Conservation (phyloP, 179 eudicot genomes). For the Actinidia polygama region DNA sequence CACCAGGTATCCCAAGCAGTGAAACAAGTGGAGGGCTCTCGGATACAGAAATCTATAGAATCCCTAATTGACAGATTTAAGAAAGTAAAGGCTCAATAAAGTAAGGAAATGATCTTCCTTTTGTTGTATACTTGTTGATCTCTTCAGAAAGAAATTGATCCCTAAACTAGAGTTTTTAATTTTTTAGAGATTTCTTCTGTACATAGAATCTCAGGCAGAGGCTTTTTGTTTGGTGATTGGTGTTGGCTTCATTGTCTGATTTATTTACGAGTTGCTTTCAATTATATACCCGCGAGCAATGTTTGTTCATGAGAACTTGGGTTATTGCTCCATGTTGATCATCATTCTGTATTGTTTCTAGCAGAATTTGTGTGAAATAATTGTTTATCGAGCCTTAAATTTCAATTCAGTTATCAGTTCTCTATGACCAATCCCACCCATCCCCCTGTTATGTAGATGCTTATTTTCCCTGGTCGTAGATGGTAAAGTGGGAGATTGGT, state of each 20-base stretch:
- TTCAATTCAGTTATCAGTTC: neutral
- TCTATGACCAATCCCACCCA: neutral
- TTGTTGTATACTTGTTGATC: constrained; percentile 1
- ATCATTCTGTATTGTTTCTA: neutral
- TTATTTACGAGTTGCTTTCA: neutral
- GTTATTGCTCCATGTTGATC: neutral
- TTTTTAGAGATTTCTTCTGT: neutral
- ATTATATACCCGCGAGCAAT: neutral
- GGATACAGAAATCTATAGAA: constrained; percentile 77
- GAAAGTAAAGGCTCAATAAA: constrained; percentile 38
- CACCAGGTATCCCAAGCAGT: constrained; percentile 66
- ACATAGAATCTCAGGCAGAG: constrained; percentile 12
- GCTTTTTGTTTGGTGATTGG: neutral
- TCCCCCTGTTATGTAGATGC: neutral
- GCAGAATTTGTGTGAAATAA: neutral
- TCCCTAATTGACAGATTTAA: constrained; percentile 72
- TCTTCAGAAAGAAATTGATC: neutral
- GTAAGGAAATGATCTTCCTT: neutral
- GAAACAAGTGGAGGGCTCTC: constrained; percentile 51
- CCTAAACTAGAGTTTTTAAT: neutral
- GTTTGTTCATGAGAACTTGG: neutral
- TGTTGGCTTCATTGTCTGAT: neutral
- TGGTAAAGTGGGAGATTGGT: neutral
- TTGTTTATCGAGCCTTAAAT: neutral
- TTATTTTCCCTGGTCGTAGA: neutral